Evolutionary conservation across 768 basidiomycete species (phyloP), one percentile per base, ranked within the genome.

Genomic region (Suillus subluteus): DNA sequence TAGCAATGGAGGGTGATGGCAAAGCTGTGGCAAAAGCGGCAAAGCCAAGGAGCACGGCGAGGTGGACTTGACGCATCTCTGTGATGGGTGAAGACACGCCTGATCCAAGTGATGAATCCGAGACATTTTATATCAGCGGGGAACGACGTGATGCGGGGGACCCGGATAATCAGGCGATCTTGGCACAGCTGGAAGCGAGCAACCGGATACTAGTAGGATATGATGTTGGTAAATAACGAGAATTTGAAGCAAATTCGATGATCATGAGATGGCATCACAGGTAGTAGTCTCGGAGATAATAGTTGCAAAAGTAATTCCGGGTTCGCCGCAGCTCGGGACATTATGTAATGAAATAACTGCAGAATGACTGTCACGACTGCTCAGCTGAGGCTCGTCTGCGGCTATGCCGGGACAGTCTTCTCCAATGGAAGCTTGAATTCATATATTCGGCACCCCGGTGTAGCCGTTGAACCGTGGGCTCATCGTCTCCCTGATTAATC

Each of bases 21-120:
- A 32, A 32, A 43, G 59, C 59, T 40, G 18, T 13, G 9, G 43
- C 4, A 18, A 61, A 21, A 43, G 40, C 41, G 6, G 41, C 59
- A 61, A 43, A 61, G 26, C 26, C 41, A 43, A 61, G 59, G 59
- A 61, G 59, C 12, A 32, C 26, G 18, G 26, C 23, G 3, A 61
- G 18, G 26, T 41, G 40, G 18, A 43, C 41, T 13, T 30, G 41
- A n/a, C 41, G 59, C 59, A 61, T 61, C 18, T 21, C 18, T 32
- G 26, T 61, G 41, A 43, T 30, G 30, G 59, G 59, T 26, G 43
- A 44, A 30, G 59, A 43, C 41, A 21, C 55, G 12, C 21, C 32
- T 12, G 11, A 43, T 61, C 6, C 4, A 12, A 32, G 13, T 55
- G 30, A 55, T 55, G 54, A 11, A 55, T 32, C 8, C 13, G 9